Evolutionary conservation across 768 basidiomycete species (phyloP).

Genomic region (Rhizopogon salebrosus): DNA sequence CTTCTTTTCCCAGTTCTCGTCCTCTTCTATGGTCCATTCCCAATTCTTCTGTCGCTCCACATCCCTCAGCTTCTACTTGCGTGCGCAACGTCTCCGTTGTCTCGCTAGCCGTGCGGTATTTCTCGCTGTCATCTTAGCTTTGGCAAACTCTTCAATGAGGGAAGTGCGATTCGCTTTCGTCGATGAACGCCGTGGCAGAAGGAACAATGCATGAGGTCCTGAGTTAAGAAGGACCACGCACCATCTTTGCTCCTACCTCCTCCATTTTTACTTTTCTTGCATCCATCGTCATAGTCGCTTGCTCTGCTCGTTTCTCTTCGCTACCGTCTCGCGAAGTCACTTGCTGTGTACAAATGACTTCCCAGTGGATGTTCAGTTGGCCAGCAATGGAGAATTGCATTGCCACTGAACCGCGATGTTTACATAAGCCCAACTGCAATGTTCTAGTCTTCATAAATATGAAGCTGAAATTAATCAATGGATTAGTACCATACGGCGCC

Average conservation of each 20-base stretch:
- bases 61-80: slow-evolving; percentile 89
- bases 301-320: slow-evolving; percentile 7
- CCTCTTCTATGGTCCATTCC: slow-evolving; percentile 94
- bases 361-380: neutral
- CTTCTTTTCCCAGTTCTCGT: slow-evolving; percentile 95
- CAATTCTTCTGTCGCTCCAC: slow-evolving; percentile 88
- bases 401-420: neutral
- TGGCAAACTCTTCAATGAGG: slow-evolving; percentile 79
- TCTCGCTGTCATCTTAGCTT: slow-evolving; percentile 67
- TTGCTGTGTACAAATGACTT: slow-evolving; percentile 10
- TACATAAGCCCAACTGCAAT: too few species aligned
- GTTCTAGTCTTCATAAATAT: too few species aligned
- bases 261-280: slow-evolving; percentile 76
- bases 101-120: slow-evolving; percentile 83
- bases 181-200: slow-evolving; percentile 60
- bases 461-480: too few species aligned
- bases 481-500: too few species aligned
- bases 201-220: too few species aligned
- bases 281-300: slow-evolving; percentile 46
- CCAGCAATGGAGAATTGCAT: too few species aligned
- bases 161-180: slow-evolving; percentile 81
- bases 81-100: slow-evolving; percentile 81
- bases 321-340: neutral
- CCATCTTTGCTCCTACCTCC: slow-evolving; percentile 74
- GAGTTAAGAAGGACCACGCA: slow-evolving; percentile 23